phyloP scores from a whole-genome alignment of 306 rosid species.

The Arachis stenosperma region DNA sequence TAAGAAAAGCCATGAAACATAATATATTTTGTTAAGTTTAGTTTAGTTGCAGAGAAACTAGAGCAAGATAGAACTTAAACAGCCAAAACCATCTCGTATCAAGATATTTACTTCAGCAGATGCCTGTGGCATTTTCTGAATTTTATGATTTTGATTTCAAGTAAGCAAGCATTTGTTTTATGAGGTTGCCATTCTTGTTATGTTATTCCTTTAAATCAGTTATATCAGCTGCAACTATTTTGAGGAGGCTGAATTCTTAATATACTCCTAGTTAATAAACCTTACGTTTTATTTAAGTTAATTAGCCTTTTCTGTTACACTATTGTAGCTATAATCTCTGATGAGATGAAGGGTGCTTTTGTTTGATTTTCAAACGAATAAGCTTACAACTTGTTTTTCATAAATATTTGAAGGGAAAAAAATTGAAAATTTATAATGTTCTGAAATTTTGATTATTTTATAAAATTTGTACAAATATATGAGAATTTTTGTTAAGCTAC shows the following conservation, averaged over 20 bases:
- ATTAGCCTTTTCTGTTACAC: no score
- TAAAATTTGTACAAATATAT: no score
- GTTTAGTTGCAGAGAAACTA: conserved; percentile 24
- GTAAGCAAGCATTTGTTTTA: not conserved
- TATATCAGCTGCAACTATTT: not conserved
- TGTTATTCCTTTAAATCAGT: not conserved
- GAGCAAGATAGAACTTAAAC: conserved; percentile 23
- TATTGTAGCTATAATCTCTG: not conserved
- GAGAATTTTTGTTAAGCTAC: no score
- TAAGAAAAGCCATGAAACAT: conserved; percentile 50
- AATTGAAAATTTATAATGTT: no score
- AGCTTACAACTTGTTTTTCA: no score
- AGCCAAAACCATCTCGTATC: not conserved
- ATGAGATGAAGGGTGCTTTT: not conserved
- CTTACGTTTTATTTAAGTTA: not conserved
- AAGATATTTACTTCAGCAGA: not conserved
- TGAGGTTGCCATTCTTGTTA: not conserved
- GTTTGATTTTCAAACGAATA: no score
- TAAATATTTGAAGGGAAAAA: no score
- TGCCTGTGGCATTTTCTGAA: not conserved
- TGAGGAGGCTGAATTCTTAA: no score
- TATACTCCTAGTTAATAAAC: not conserved
- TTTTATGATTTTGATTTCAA: conserved; percentile 9
- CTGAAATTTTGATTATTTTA: no score
- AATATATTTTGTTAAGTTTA: conserved; percentile 29